A percentile compares a stretch with the other conserved stretches of the same genome.
These are phyloP conservation scores for Agrostemma githago DNA, from an alignment of 148 eudicot genomes.

Conservation along the genomic window DNA sequence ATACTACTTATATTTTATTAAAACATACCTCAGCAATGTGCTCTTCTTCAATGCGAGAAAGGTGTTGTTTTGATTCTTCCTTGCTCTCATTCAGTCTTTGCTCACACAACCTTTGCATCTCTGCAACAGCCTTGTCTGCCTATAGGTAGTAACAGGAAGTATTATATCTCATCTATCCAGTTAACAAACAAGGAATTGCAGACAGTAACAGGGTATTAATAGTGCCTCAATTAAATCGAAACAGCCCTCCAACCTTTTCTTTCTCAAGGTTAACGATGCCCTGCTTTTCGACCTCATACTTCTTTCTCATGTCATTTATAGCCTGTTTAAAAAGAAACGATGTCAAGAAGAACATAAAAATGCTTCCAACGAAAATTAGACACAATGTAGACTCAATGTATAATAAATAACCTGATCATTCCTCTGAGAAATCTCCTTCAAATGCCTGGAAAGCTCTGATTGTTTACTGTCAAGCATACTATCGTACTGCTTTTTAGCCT, in stretches of 20 bases:
- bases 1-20: not conserved
- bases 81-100: constrained; percentile 57
- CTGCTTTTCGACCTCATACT: constrained; percentile 82
- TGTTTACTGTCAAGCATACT: constrained; percentile 84
- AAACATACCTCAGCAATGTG: constrained; percentile 63
- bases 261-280: constrained; percentile 68
- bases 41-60: constrained; percentile 64
- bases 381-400: not conserved
- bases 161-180: constrained; percentile 7
- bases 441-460: constrained; percentile 76
- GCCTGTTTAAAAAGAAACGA: constrained; percentile 49
- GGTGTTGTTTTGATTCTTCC: constrained; percentile 56
- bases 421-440: constrained; percentile 89
- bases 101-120: constrained; percentile 55
- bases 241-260: constrained; percentile 61
- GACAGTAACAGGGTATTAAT: not conserved
- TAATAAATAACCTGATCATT: constrained; percentile 70
- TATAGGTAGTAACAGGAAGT: constrained; percentile 33
- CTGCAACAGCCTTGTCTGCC: constrained; percentile 70
- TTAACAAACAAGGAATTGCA: not conserved
- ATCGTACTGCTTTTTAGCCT: constrained; percentile 78
- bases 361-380: not conserved
- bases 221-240: not conserved
- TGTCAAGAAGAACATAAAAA: constrained; percentile 14
- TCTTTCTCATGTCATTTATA: constrained; percentile 83